Percentiles rank a stretch among this genome's conserved stretches.
Conservation (phyloP, 2,329 filamentous ascomycete species). For the Xylaria sp. region DNA sequence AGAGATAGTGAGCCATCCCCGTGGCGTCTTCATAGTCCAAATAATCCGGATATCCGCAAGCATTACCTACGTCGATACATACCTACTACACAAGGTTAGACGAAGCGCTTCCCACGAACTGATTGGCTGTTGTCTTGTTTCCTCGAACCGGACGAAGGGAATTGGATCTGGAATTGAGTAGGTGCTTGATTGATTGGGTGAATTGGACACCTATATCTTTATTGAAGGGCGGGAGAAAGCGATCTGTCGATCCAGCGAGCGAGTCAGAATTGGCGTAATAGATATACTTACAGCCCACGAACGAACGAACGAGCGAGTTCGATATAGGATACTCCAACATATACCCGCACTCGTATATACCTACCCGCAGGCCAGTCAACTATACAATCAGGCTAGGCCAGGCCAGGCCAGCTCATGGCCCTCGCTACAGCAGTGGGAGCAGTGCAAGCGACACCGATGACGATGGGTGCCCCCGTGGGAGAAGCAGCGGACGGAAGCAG, state of each 20-base stretch:
- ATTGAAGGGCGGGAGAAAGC: neutral
- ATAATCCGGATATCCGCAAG: neutral
- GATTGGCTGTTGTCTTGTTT: neutral
- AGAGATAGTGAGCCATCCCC: no score
- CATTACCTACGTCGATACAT: no score
- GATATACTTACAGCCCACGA: no score
- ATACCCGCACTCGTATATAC: neutral
- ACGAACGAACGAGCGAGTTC: neutral
- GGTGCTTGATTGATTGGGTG: neutral
- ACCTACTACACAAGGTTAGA: neutral
- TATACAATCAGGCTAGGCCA: neutral
- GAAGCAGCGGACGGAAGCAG: conserved; percentile 46
- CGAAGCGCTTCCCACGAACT: neutral
- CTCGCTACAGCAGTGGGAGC: conserved; percentile 13
- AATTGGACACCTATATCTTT: neutral
- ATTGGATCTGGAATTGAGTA: neutral
- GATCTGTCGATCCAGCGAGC: neutral
- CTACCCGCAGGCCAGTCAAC: neutral
- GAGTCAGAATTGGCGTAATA: no score
- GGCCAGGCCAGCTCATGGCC: conserved; percentile 35
- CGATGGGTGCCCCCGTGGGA: conserved; percentile 51
- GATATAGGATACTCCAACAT: neutral
- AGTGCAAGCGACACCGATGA: conserved; percentile 49
- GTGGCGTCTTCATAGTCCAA: neutral
- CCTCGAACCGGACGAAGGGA: neutral